Evolutionary conservation across 352 stramenopile species (phyloP).

Genomic region (Globisporangium acanthophoron): DNA sequence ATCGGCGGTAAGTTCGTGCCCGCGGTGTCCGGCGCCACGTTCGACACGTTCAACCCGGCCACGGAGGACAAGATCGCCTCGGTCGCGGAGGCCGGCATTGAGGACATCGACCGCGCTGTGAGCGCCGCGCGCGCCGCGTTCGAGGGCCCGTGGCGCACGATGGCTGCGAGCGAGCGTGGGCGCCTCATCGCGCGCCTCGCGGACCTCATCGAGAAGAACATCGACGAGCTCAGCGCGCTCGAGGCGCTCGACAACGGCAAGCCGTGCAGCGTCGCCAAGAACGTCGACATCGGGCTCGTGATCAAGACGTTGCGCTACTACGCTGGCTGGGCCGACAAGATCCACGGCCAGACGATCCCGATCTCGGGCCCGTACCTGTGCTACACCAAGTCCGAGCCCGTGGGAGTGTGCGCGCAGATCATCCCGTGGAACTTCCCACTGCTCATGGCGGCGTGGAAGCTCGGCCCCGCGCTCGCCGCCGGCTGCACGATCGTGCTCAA

Average conservation of each 20-base stretch:
- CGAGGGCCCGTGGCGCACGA: slow-evolving; percentile 60
- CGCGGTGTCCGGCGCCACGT: slow-evolving; percentile 53
- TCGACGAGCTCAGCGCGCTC: slow-evolving; percentile 60
- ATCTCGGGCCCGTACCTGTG: slow-evolving; percentile 42
- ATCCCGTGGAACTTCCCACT: slow-evolving; percentile 97
- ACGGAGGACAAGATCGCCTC: slow-evolving; percentile 74
- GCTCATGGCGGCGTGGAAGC: slow-evolving; percentile 94
- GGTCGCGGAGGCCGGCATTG: slow-evolving; percentile 50
- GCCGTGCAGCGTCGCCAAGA: slow-evolving; percentile 72
- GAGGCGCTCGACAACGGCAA: slow-evolving; percentile 96
- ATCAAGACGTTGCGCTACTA: slow-evolving; percentile 91
- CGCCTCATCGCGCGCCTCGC: slow-evolving; percentile 32
- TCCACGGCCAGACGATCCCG: slow-evolving; percentile 66
- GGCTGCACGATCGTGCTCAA: slow-evolving; percentile 94
- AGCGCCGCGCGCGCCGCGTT: slow-evolving; percentile 62
- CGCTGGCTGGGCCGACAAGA: slow-evolving; percentile 85
- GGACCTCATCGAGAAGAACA: slow-evolving; percentile 49
- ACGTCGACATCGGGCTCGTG: slow-evolving; percentile 74
- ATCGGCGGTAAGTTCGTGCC: slow-evolving; percentile 87
- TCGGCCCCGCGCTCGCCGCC: slow-evolving; percentile 79
- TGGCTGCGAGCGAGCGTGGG: slow-evolving; percentile 31
- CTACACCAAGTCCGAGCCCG: slow-evolving; percentile 61
- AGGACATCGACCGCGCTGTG: slow-evolving; percentile 76
- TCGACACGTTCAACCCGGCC: slow-evolving; percentile 77
- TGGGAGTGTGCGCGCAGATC: slow-evolving; percentile 88